Percentiles rank a stretch among this genome's conserved stretches.
Evolutionary conservation across 495 filamentous ascomycete species (phyloP).

Genomic region (Annulohypoxylon moriforme): DNA sequence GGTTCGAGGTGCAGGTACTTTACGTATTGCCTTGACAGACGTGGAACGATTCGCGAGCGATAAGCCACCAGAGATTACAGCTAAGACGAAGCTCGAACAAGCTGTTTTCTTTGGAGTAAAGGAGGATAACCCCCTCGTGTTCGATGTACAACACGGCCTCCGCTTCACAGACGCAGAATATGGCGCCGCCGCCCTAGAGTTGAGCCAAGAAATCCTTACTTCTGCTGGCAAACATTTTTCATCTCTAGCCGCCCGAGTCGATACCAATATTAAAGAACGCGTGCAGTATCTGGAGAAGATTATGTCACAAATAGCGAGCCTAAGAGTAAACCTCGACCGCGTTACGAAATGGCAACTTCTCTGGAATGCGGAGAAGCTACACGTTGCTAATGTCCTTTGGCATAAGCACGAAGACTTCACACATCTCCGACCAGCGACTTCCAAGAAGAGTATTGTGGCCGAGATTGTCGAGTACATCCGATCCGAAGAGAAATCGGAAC

Average conservation of each 20-base stretch:
- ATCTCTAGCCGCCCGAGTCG: slow-evolving; percentile 75
- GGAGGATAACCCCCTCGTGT: slow-evolving; percentile 81
- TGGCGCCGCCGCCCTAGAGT: slow-evolving; percentile 77
- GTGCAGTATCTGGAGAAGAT: slow-evolving; percentile 77
- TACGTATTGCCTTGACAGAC: slow-evolving; percentile 74
- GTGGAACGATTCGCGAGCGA: slow-evolving; percentile 62
- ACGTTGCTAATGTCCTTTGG: slow-evolving; percentile 86
- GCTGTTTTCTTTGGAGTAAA: slow-evolving; percentile 90
- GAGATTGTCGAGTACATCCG: slow-evolving; percentile 77
- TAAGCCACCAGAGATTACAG: slow-evolving; percentile 69
- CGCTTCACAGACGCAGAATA: slow-evolving; percentile 75
- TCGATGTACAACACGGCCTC: slow-evolving; percentile 70
- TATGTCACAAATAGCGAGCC: slow-evolving; percentile 70
- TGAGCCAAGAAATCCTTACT: slow-evolving; percentile 84
- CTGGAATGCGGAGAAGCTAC: slow-evolving; percentile 90
- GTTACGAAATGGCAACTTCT: slow-evolving; percentile 80
- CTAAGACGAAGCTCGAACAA: slow-evolving; percentile 90
- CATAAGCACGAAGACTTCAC: slow-evolving; percentile 72
- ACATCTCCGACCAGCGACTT: slow-evolving; percentile 53
- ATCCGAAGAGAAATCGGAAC: slow-evolving; percentile 74
- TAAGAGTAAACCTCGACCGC: slow-evolving; percentile 65
- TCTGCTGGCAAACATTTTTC: slow-evolving; percentile 79
- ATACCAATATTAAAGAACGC: slow-evolving; percentile 79
- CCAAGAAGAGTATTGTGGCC: slow-evolving; percentile 68
- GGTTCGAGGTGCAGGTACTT: slow-evolving; percentile 80